Evolutionary conservation across 345 rosid species (phyloP), one percentile per base, ranked within the genome.

Genomic region (Streptanthus diversifolius): DNA sequence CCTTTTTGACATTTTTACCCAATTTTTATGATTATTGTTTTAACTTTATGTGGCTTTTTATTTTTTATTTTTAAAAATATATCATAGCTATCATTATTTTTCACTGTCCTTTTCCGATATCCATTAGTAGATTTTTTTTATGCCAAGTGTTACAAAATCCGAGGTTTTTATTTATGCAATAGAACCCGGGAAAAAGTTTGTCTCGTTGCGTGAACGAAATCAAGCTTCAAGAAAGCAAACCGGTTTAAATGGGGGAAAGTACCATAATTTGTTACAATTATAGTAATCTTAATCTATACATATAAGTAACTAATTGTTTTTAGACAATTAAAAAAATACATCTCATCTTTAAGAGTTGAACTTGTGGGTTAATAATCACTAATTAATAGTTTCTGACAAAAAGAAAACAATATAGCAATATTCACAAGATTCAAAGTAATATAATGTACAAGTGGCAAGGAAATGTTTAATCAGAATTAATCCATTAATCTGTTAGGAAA

Each of bases 151-250:
- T 53, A n/a, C 21, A 55, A 70, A 63, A 54, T 70, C 70, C 71
- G 60, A 70, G 37, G 55, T 37, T 76, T 60, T 29, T 55, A 18
- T 76, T 45, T 70, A 32, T 70, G 75, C 60, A 76, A 52, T 45
- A 55, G 0, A 76, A 55, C 33, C 75, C 66, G 66, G 75, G 63
- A 70, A 56, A 75, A 55, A 36, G 17, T 60, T 41, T 62, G 79
- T 52, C 74, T 75, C 18, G 12, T 68, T 61, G 74, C 74, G 70
- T 68, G 70, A 53, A 69, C 68, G 57, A 68, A 52, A 52, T 27
- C 49, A 74, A 54, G 29, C 35, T 40, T 9, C 47, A 33, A 24
- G 44, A 63, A 72, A 63, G 27, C n/a, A 35, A 63, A 54, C 70
- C 70, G 71, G 66, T 45, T 73, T 45, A 25, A 36, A 37, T 25